Evolutionary conservation across 345 rosid species (phyloP).

Genomic region (Eucalyptus pauciflora): DNA sequence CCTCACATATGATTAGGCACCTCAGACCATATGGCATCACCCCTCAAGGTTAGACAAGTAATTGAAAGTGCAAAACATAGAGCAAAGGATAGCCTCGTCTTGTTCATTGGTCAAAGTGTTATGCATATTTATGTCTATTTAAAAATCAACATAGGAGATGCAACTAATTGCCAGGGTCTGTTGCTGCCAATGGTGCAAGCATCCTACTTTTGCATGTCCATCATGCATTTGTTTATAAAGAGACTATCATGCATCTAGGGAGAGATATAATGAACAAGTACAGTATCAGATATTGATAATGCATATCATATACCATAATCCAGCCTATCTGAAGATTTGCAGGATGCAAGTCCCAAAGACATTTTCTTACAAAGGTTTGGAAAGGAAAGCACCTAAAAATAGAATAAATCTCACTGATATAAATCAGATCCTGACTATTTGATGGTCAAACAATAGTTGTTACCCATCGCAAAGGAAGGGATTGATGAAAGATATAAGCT

Average conservation of each 20-base stretch:
- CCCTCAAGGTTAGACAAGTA: background rate
- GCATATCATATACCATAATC: background rate
- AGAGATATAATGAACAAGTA: background rate
- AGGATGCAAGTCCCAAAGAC: background rate
- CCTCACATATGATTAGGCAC: background rate
- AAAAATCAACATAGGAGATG: background rate
- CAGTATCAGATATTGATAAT: background rate
- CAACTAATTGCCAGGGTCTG: background rate
- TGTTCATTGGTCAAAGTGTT: background rate
- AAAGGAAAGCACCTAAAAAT: background rate
- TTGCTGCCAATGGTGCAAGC: background rate
- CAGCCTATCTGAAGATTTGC: background rate
- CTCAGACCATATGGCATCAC: background rate
- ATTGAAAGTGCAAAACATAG: background rate
- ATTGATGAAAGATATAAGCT: background rate
- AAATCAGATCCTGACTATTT: background rate
- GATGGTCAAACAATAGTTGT: background rate
- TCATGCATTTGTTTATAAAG: background rate
- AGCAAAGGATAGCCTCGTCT: background rate
- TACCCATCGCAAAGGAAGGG: background rate
- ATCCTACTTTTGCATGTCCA: background rate
- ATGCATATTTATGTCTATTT: background rate
- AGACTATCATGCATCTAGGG: background rate
- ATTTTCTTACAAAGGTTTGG: background rate
- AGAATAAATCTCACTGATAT: background rate